Evolutionary conservation across 2,329 filamentous ascomycete species (phyloP).

Genomic region (Phyllosticta capitalensis): DNA sequence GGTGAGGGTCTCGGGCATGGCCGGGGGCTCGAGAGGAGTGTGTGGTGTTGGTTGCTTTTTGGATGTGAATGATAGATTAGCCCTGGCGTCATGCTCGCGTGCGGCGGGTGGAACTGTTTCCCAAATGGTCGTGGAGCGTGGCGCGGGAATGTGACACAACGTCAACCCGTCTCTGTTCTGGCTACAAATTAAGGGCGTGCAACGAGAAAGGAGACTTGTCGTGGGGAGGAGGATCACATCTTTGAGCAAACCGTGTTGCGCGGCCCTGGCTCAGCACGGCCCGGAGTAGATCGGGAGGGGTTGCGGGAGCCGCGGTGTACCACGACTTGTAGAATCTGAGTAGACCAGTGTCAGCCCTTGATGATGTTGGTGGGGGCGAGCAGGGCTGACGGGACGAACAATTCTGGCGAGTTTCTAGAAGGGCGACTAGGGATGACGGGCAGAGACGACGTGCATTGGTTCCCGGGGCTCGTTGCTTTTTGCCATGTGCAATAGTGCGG

Average conservation of each 20-base stretch:
- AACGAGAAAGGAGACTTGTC: neutral
- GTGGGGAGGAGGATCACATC: neutral
- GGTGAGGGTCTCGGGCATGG: neutral
- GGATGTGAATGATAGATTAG: neutral
- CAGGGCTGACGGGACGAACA: neutral
- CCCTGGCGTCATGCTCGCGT: neutral
- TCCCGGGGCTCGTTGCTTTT: neutral
- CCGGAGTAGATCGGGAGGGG: neutral
- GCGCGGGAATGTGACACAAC: neutral
- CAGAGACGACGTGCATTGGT: neutral
- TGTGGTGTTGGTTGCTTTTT: neutral
- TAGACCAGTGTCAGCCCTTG: neutral
- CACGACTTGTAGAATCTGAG: neutral
- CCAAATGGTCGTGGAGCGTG: neutral
- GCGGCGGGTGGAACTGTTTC: neutral
- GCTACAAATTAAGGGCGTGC: too few species aligned
- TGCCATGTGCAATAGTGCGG: neutral
- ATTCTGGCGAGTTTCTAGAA: neutral
- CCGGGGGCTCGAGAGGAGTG: neutral
- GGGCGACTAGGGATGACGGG: neutral
- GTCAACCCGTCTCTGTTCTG: neutral
- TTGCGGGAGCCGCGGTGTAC: neutral
- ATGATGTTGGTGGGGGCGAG: neutral
- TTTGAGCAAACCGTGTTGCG: neutral
- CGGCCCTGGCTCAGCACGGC: neutral